These are phyloP conservation scores for Myochromella boudieri DNA, from an alignment of 768 basidiomycete genomes.

Conservation along the genomic window DNA sequence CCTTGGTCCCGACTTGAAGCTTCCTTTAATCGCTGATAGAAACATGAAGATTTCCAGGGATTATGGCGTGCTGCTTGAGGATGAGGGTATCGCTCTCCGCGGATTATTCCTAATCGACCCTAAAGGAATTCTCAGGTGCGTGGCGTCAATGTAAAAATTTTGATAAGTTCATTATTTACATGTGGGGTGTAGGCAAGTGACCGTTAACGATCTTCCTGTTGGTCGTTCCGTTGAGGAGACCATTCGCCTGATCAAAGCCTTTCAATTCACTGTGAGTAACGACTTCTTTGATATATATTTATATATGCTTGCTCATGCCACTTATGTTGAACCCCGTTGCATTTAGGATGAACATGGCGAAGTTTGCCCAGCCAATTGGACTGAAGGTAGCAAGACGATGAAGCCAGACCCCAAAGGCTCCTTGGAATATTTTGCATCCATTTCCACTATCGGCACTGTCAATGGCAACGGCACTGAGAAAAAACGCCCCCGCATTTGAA, in stretches of 20 bases:
- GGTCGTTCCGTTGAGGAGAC: slow-evolving; percentile 97
- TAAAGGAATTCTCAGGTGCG: slow-evolving; percentile 68
- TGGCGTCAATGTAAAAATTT: slow-evolving; percentile 1
- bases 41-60: slow-evolving; percentile 79
- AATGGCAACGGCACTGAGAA: slow-evolving; percentile 42
- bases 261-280: slow-evolving; percentile 78
- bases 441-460: slow-evolving; percentile 18
- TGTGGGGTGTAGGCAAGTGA: slow-evolving; percentile 61
- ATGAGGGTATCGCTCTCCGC: slow-evolving; percentile 85
- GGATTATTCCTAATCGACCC: slow-evolving; percentile 88
- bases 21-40: slow-evolving; percentile 81
- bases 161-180: background rate
- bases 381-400: slow-evolving; percentile 77
- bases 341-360: slow-evolving; percentile 82
- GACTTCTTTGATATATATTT: background rate
- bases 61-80: slow-evolving; percentile 87
- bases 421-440: slow-evolving; percentile 67
- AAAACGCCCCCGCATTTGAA: slow-evolving; percentile 53
- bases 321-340: slow-evolving; percentile 3
- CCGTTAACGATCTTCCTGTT: slow-evolving; percentile 90
- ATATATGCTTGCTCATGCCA: background rate
- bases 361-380: slow-evolving; percentile 93
- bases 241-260: slow-evolving; percentile 85
- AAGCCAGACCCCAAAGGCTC: slow-evolving; percentile 74
- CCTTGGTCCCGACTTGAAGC: slow-evolving; percentile 83